Evolutionary conservation across 164 flowering plant genomes (phyloP).

Genomic region (Dillenia suffruticosa): DNA sequence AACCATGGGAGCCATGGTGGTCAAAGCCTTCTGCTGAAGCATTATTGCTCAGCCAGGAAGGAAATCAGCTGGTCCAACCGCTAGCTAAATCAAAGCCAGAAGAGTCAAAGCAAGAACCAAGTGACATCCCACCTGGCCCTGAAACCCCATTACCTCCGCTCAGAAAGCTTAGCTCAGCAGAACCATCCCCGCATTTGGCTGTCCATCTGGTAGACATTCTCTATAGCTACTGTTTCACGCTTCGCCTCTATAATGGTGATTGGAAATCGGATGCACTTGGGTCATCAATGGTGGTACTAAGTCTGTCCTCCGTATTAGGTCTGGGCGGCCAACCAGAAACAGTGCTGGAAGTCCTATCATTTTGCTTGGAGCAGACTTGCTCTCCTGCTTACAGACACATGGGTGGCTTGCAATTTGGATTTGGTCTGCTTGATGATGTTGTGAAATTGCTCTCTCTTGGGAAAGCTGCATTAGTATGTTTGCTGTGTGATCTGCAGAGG

Average conservation of each 20-base stretch:
- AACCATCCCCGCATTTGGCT: conserved; percentile 71
- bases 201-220: conserved; percentile 75
- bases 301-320: conserved; percentile 70
- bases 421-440: conserved; percentile 60
- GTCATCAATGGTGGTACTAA: conserved; percentile 49
- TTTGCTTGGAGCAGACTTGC: conserved; percentile 77
- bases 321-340: conserved; percentile 63
- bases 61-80: conserved; percentile 62
- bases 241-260: conserved; percentile 91
- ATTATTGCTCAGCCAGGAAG: conserved; percentile 55
- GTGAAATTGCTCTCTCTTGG: conserved; percentile 45
- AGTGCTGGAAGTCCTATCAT: conserved; percentile 46
- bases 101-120: conserved; percentile 16
- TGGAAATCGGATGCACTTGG: conserved; percentile 73
- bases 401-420: conserved; percentile 71
- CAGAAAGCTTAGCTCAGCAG: conserved; percentile 42
- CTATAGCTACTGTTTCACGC: conserved; percentile 84
- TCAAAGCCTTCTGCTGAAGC: conserved; percentile 59
- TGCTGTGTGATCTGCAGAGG: conserved; percentile 62
- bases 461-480: conserved; percentile 51
- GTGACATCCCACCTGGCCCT: conserved; percentile 73
- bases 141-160: conserved; percentile 57
- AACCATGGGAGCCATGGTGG: conserved; percentile 99
- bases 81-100: conserved; percentile 20
- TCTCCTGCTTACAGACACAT: conserved; percentile 57